Evolutionary conservation across 106 monocot genomes (phyloP), one percentile per base, ranked within the genome.

Genomic region (Allium sativum): DNA sequence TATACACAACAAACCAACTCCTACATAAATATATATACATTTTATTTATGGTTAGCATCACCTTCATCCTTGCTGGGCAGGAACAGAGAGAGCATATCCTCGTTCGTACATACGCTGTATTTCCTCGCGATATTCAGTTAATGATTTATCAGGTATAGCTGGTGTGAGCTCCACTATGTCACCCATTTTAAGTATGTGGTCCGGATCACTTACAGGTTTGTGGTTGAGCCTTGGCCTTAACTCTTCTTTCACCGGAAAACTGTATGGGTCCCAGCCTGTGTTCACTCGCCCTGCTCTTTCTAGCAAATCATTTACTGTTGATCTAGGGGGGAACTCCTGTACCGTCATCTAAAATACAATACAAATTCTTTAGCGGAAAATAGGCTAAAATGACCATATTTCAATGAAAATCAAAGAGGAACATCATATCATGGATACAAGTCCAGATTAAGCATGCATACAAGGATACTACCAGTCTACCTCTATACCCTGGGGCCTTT

Each of bases 91-190:
- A 15, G 77, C 48, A 6, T 78, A 64, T 10, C 78, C 92, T 8
- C 66, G 52, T 22, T 99, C 73, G 54, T 99, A 99, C 92, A 99
- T 99, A 3, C 92, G 92, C 74, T 87, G 80, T 60, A 99, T 88
- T 68, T 99, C 88, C 68, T 92, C 85, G 56, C 98, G 76, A 44
- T 71, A 99, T 64, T 88, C 92, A 1, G 76, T 84, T 44, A 99
- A 64, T 3, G 84, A 99, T 58, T 85, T 76, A 58, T 77, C 73
- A 9, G 95, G 81, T 20, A 95, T 81, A 0, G 89, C 58, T 8
- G 91, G 90, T 16, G 87, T 88, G 43, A 99, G 71, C 73, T 88
- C 82, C 40, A 92, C 76, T 31, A 99, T 78, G 63, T 99, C 98
- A 6, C 98, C 98, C 92, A 99, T 88, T 68, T 71, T 77, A 18